Conservation (phyloP, 1,284 basidiomycete species). For the Ceratobasidium sp. region DNA sequence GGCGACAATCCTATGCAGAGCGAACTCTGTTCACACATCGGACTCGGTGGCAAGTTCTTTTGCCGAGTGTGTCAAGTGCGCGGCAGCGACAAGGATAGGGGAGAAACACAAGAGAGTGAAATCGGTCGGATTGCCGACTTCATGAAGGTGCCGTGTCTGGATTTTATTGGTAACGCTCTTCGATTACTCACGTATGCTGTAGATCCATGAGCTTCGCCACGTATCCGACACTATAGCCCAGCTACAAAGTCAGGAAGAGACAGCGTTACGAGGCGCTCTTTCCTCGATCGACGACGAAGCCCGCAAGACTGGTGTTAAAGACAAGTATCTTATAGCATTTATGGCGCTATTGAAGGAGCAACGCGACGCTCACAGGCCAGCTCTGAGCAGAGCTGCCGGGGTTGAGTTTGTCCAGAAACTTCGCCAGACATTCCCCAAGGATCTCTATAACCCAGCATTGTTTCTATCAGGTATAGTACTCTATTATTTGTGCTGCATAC, state of each 20-base stretch:
- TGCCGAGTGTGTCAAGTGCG: conserved; percentile 60
- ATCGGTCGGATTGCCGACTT: not conserved
- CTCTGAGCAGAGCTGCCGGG: not conserved
- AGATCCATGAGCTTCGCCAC: not conserved
- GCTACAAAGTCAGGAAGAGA: not conserved
- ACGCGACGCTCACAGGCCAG: not conserved
- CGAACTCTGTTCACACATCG: conserved; percentile 63
- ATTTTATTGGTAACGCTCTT: too few relatives aligned
- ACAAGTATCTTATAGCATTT: not conserved
- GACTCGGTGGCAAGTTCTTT: conserved; percentile 60
- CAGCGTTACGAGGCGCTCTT: not conserved
- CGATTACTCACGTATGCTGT: not conserved
- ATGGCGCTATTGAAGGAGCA: not conserved
- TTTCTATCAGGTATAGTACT: conserved; percentile 48
- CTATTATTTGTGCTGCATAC: not conserved
- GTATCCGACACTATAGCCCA: not conserved
- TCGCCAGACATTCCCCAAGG: not conserved
- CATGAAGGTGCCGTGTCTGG: not conserved
- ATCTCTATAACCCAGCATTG: conserved; percentile 50
- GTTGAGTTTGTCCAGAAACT: not conserved
- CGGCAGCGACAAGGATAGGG: conserved; percentile 48
- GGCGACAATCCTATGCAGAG: conserved; percentile 67
- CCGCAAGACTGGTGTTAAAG: conserved; percentile 2
- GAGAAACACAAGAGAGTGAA: not conserved
- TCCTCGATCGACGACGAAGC: not conserved